Conservation (phyloP, 2,329 filamentous ascomycete species). For the Verticillium nubilum region DNA sequence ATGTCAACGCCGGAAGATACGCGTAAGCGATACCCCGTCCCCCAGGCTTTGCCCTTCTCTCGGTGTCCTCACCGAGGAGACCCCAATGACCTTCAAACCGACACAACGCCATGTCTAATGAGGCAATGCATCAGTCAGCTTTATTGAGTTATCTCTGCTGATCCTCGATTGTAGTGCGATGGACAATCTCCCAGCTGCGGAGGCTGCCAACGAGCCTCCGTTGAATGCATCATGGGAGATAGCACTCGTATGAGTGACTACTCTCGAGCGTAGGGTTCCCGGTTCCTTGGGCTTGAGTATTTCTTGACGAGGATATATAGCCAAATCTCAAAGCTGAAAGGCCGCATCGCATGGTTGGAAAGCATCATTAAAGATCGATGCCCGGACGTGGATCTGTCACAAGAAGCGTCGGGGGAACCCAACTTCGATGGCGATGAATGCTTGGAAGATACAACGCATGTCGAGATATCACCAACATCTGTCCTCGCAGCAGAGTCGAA, state of each 20-base stretch:
- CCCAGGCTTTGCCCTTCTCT: not conserved
- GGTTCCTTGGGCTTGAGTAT: not conserved
- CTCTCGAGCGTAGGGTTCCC: slow-evolving; percentile 30
- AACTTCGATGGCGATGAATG: not conserved
- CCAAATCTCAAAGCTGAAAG: slow-evolving; percentile 28
- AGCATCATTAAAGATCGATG: slow-evolving; percentile 33
- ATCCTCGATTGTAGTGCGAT: slow-evolving; percentile 32
- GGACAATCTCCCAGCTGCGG: slow-evolving; percentile 34
- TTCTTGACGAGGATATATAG: not conserved
- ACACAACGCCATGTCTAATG: no score
- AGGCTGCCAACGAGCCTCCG: slow-evolving; percentile 35
- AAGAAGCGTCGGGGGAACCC: not conserved
- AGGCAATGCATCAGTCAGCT: no score
- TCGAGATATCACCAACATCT: not conserved
- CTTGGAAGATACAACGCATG: not conserved
- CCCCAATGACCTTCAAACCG: not conserved
- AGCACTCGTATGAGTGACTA: slow-evolving; percentile 31
- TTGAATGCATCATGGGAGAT: slow-evolving; percentile 36
- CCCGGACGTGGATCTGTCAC: slow-evolving; percentile 33
- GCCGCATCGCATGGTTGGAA: slow-evolving; percentile 40
- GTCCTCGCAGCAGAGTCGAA: no score
- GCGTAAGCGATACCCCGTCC: slow-evolving; percentile 21
- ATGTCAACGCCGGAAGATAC: slow-evolving; percentile 45
- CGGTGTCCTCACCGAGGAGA: not conserved
- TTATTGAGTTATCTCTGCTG: no score